Evolutionary conservation across 768 basidiomycete genomes (phyloP), one percentile per base, ranked within the genome.

Genomic region (Auricularia sp.): DNA sequence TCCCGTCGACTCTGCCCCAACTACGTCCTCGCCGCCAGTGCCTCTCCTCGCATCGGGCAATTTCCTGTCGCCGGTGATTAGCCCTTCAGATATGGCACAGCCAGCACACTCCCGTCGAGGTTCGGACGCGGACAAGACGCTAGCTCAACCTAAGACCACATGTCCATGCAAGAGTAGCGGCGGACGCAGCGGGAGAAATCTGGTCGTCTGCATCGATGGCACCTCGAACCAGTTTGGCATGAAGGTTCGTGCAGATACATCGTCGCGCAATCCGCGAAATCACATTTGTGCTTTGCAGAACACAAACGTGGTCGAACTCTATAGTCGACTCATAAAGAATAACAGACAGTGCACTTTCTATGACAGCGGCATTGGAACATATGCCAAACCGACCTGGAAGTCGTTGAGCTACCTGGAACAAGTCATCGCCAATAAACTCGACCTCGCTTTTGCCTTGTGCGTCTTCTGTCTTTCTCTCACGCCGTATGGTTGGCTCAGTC

Each of bases 261-360:
- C 23, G 23, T 23, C 23, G 23, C 23, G 23, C 23, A 23, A 23
- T 21, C 5, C 21, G 5, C 21, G 14, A 16, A 18, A 5, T 5
- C 21, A 16, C 47, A 21, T 5, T 18, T 51, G 14, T 16, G 14
- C 16, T 5, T 21, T 5, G 5, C 14, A 80, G 79, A 78, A 79
- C 62, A 77, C 79, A 3, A 77, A 79, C 64, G 75, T 79, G 36
- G 65, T 79, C 62, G 78, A 79, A 56, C 69, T 79, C 8, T 77
- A 77, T 62, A 72, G 70, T 62, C 72, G 70, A n/a, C 69, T 79
- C 47, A 67, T 67, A 16, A 79, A 79, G 66, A 65, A 66, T 12
- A 39, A 39, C 8, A 39, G 8, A 7, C 39, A 39, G 12, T 12
- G 6, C 12, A 39, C 39, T 12, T 56, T 79, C 62, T 79, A 79